Base-by-base conservation (phyloP, 2,329 filamentous ascomycete species). In the Botrytis medusae region DNA sequence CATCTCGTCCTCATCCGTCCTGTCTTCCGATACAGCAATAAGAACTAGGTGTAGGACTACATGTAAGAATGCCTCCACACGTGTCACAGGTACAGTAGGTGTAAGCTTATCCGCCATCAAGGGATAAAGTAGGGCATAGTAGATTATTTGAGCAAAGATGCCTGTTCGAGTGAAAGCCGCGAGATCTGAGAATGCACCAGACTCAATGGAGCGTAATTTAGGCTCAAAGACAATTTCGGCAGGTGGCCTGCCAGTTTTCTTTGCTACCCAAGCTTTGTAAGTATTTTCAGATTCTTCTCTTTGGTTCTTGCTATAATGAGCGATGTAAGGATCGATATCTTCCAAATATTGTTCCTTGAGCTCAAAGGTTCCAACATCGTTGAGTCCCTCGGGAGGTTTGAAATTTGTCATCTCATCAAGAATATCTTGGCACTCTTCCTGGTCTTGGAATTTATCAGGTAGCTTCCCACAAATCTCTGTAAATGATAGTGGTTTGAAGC, bases 261-360 rank as follows among this genome's bases (percentile, higher is more conserved):
- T 94, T 18, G 94, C 93, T 85, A 96, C 90, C 85, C 93, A 92
- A 79, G 92, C 91, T 78, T 92, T 94, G 84, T 96, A 98, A 4
- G 94, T 92, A 77, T 89, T 91, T 82, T 99, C 96, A 0, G 95
- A 94, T 81, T 99, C 96, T 80, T 99, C 96, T 69, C 96, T 90
- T 82, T 98, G 95, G 79, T 99, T 99, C 81, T 97, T 97, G 79
- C 91, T 97, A 82, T 97, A 99, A 80, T 98, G 94, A 10, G 95
- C 93, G 79, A 95, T 96, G 81, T 98, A 99, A 0, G 97, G 96
- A 81, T 99, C 97, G 69, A 99, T 90, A 64, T 97, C 88, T 77
- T 95, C 92, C 57, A 98, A 88, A 78, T 91, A 96, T 74, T 97
- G 89, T 7, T 92, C 90, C 80, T 95, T 96, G 69, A 99, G 85